phyloP scores from a whole-genome alignment of 208 protist species.

The Leishmania arabica region DNA sequence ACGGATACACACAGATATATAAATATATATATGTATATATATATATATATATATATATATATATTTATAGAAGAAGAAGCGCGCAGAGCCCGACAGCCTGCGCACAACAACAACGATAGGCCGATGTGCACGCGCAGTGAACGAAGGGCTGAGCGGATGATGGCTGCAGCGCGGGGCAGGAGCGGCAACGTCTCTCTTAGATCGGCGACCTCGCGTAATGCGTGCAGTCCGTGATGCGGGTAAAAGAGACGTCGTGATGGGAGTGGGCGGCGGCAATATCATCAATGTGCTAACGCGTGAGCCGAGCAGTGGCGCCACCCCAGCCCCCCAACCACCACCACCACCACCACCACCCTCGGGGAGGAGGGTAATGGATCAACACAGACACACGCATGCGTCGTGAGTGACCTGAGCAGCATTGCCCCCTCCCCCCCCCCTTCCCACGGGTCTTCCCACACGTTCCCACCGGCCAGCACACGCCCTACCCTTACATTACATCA shows the following conservation, averaged over 20 bases:
- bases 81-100: background rate
- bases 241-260: background rate
- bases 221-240: background rate
- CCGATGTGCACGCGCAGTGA: background rate
- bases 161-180: background rate
- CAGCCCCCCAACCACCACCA: too few relatives aligned
- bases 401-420: background rate
- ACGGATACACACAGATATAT: background rate
- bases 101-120: background rate
- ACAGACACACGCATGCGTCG: background rate
- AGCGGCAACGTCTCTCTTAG: background rate
- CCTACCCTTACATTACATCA: too few relatives aligned
- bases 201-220: background rate
- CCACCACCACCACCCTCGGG: too few relatives aligned
- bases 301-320: background rate
- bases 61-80: background rate
- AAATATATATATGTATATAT: too few relatives aligned
- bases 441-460: background rate
- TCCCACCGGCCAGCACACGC: too few relatives aligned
- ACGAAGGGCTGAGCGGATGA: background rate
- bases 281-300: background rate
- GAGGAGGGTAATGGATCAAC: background rate
- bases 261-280: background rate
- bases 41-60: too few relatives aligned
- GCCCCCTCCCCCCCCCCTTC: background rate